Conservation (phyloP, 2,329 filamentous ascomycete genomes). For the Cordyceps pruinosa region DNA sequence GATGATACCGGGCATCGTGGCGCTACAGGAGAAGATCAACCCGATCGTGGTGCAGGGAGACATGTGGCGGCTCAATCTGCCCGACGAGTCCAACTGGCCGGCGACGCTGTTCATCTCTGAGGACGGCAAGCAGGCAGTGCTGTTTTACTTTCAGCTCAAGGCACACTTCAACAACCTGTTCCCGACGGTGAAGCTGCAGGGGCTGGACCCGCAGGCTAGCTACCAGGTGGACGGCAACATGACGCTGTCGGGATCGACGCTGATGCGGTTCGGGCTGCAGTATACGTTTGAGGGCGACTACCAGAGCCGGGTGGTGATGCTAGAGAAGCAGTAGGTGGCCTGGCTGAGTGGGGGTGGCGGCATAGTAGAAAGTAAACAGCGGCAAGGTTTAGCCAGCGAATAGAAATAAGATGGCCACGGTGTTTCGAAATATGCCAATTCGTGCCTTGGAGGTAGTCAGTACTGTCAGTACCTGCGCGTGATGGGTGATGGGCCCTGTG, state of each 20-base stretch:
- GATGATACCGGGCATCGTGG: conserved; percentile 47
- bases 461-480: too few relatives aligned
- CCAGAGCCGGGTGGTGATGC: conserved; percentile 48
- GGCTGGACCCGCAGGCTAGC: conserved; percentile 45
- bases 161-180: conserved; percentile 45
- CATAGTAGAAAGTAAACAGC: neutral
- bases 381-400: too few relatives aligned
- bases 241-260: conserved; percentile 48
- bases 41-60: conserved; percentile 52
- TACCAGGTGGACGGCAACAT: conserved; percentile 48
- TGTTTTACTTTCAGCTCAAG: conserved; percentile 56
- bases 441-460: too few relatives aligned
- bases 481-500: too few relatives aligned
- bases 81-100: conserved; percentile 55
- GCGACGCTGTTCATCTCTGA: conserved; percentile 52
- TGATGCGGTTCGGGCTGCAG: conserved; percentile 58
- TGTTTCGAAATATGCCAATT: too few relatives aligned
- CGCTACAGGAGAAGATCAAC: conserved; percentile 48
- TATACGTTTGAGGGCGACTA: conserved; percentile 46
- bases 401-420: too few relatives aligned
- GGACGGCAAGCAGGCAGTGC: conserved; percentile 41
- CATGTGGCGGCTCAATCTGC: conserved; percentile 52
- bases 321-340: conserved; percentile 34
- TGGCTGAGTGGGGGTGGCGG: neutral
- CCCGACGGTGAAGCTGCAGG: conserved; percentile 48